Percentiles rank a stretch among this genome's conserved stretches.
Evolutionary conservation across 2,329 filamentous ascomycete genomes (phyloP).

Genomic region (Aspergillus tubingensis): DNA sequence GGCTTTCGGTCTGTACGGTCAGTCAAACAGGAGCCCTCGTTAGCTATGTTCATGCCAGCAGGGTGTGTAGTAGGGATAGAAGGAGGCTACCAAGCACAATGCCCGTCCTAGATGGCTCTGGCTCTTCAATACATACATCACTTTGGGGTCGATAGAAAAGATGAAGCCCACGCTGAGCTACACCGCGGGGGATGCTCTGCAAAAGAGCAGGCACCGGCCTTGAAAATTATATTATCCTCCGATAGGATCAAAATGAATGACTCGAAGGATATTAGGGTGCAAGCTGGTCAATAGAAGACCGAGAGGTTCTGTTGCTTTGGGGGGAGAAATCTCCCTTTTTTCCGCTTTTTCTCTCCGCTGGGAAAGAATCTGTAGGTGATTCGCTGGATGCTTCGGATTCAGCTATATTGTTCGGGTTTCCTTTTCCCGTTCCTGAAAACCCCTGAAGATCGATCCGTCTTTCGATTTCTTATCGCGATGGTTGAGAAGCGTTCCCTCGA

Average conservation of each 20-base stretch:
- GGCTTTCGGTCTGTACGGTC: slow-evolving; percentile 20
- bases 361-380: slow-evolving; percentile 3
- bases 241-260: background rate
- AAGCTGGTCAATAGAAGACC: background rate
- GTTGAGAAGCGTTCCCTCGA: background rate
- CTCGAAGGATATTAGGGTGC: background rate
- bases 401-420: background rate
- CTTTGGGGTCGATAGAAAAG: slow-evolving; percentile 4
- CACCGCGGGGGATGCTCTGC: slow-evolving; percentile 14
- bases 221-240: background rate
- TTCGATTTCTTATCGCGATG: background rate
- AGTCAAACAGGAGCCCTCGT: background rate
- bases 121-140: slow-evolving; percentile 18
- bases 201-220: slow-evolving; percentile 9
- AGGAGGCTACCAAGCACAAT: background rate
- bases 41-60: background rate
- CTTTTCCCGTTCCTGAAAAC: background rate
- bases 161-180: slow-evolving; percentile 26
- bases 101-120: slow-evolving; percentile 17
- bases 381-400: slow-evolving; percentile 1
- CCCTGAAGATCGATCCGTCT: background rate
- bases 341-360: background rate
- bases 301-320: background rate
- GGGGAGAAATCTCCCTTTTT: background rate
- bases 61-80: background rate